Percentiles rank a stretch among this genome's conserved stretches.
These are phyloP conservation scores for Phlebiopsis gigantea DNA, from an alignment of 768 basidiomycete species.

Conservation along the genomic window DNA sequence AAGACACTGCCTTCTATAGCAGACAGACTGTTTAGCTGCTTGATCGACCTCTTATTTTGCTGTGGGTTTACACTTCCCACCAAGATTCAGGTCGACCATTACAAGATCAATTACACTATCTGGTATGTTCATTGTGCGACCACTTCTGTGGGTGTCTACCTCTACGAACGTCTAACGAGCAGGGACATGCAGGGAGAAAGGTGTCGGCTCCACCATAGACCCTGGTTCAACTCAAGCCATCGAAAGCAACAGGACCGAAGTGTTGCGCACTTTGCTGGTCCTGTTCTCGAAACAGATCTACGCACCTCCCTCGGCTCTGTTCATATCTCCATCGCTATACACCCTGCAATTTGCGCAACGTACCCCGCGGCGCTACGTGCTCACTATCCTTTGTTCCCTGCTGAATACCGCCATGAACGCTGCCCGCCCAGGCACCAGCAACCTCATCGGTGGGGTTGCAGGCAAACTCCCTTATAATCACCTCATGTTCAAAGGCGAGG, in stretches of 20 bases:
- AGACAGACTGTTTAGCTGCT: constrained; percentile 71
- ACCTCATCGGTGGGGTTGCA: constrained; percentile 61
- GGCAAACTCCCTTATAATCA: constrained; percentile 87
- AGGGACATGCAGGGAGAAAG: constrained; percentile 70
- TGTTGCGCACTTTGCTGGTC: constrained; percentile 82
- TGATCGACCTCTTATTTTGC: constrained; percentile 87
- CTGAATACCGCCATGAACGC: constrained; percentile 87
- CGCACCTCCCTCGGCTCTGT: constrained; percentile 60
- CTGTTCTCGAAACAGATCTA: constrained; percentile 91
- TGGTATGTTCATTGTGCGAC: constrained; percentile 47
- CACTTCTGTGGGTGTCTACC: not conserved
- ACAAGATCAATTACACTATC: constrained; percentile 83
- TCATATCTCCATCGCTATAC: constrained; percentile 70
- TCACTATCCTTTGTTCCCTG: constrained; percentile 89
- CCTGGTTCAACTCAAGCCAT: constrained; percentile 55
- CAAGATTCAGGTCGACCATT: constrained; percentile 68
- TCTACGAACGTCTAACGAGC: not conserved
- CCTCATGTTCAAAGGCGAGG: constrained; percentile 86
- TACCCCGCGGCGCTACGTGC: constrained; percentile 72
- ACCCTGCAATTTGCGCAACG: constrained; percentile 75
- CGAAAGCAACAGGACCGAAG: constrained; percentile 83
- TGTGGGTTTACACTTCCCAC: constrained; percentile 89
- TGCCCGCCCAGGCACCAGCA: constrained; percentile 38
- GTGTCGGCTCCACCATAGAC: constrained; percentile 83
- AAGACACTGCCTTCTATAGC: constrained; percentile 69